These are phyloP conservation scores for Colletotrichum scovillei DNA, from an alignment of 2,329 filamentous ascomycete genomes.

Conservation along the genomic window DNA sequence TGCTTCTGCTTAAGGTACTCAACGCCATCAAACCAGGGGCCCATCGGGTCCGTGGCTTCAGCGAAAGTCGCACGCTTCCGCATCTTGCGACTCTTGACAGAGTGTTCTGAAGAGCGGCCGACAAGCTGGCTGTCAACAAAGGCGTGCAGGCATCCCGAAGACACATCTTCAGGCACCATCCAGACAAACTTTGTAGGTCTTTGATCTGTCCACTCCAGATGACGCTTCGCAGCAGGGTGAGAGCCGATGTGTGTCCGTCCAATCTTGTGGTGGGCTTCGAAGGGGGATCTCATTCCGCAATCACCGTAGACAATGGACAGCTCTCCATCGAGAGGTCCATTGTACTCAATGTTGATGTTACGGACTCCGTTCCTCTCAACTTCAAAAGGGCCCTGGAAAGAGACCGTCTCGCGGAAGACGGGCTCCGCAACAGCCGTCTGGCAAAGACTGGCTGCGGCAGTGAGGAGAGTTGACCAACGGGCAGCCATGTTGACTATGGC, in stretches of 20 bases:
- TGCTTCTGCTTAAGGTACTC: constrained; percentile 41
- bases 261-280: constrained; percentile 34
- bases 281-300: constrained; percentile 15
- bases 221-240: constrained; percentile 39
- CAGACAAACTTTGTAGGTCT: constrained; percentile 40
- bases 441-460: constrained; percentile 18
- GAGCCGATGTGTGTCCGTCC: constrained; percentile 39
- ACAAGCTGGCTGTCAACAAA: constrained; percentile 37
- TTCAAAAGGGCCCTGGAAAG: constrained; percentile 26
- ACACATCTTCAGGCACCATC: constrained; percentile 27
- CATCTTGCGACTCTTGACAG: constrained; percentile 28
- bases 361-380: constrained; percentile 35
- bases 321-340: constrained; percentile 36
- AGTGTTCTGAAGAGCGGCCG: constrained; percentile 37
- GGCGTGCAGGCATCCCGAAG: constrained; percentile 38
- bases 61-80: constrained; percentile 33
- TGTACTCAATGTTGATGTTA: constrained; percentile 39
- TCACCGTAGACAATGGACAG: constrained; percentile 37
- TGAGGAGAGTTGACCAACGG: constrained; percentile 15
- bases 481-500: constrained; percentile 8
- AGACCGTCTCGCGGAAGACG: constrained; percentile 11
- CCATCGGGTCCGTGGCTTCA: constrained; percentile 36
- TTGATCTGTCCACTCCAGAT: constrained; percentile 31
- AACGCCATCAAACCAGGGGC: constrained; percentile 42
- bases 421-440: constrained; percentile 11